Evolutionary conservation across 208 protist species (phyloP).

Genomic region (Wallacemonas collosoma): DNA sequence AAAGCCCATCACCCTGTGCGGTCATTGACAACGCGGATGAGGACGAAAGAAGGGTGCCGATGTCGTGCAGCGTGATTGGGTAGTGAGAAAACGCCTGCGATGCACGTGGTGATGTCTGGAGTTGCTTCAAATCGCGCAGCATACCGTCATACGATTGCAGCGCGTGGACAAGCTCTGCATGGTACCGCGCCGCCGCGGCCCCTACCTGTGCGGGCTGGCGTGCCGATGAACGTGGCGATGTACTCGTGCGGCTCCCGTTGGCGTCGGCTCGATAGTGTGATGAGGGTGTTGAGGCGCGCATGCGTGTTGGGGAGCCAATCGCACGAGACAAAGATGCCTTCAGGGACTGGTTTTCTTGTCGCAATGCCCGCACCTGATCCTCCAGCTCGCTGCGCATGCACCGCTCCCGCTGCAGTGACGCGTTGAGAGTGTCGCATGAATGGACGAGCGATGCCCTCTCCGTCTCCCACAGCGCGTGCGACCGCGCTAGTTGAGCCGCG

Average conservation of each 20-base stretch:
- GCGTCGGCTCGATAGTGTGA: not conserved
- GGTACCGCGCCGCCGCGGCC: too few species aligned
- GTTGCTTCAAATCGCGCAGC: slow-evolving; percentile 11
- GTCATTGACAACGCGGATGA: not conserved
- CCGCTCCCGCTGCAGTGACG: slow-evolving; percentile 28
- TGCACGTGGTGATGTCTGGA: not conserved
- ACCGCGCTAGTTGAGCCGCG: not conserved
- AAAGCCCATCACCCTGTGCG: not conserved
- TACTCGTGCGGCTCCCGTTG: not conserved
- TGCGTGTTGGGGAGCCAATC: slow-evolving; percentile 3
- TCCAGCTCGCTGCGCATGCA: slow-evolving; percentile 26
- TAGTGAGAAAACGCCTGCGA: slow-evolving; percentile 5
- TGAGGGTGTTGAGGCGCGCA: not conserved
- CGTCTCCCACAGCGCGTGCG: slow-evolving; percentile 21
- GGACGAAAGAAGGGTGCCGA: not conserved
- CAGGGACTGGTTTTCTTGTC: slow-evolving; percentile 23
- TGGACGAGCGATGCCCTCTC: slow-evolving; percentile 20
- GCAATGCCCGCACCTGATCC: slow-evolving; percentile 9
- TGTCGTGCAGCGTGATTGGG: slow-evolving; percentile 16
- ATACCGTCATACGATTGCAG: not conserved
- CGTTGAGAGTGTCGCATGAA: slow-evolving; percentile 21
- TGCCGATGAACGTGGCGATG: not conserved
- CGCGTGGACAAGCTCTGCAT: not conserved
- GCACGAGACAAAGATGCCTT: slow-evolving; percentile 17
- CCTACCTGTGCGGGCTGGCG: not conserved